Percentiles rank a stretch among this genome's conserved stretches.
phyloP scores from a whole-genome alignment of 2,329 filamentous ascomycete species.

The Cercospora nicotianae region DNA sequence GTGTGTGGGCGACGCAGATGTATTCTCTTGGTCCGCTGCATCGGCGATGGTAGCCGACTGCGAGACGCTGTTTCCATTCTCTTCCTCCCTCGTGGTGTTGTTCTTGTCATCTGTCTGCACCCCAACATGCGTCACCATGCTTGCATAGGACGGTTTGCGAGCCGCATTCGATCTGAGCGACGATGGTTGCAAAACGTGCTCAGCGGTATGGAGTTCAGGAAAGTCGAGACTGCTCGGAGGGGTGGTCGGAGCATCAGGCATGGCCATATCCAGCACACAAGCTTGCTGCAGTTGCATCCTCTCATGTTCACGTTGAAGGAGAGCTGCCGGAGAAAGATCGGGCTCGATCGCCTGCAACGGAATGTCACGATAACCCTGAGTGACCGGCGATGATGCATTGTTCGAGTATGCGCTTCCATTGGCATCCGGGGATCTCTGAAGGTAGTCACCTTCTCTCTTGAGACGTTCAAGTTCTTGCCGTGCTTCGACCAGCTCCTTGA shows the following conservation, averaged over 20 bases:
- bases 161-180: not conserved
- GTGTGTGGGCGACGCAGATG: not conserved
- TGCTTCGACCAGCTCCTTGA: not conserved
- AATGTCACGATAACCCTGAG: not conserved
- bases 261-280: not conserved
- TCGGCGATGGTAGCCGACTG: not conserved
- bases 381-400: not conserved
- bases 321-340: not conserved
- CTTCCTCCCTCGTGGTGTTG: not conserved
- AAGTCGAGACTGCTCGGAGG: slow-evolving; percentile 26
- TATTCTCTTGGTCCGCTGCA: not conserved
- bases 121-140: slow-evolving; percentile 1
- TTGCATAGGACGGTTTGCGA: slow-evolving; percentile 24
- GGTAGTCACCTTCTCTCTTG: not conserved
- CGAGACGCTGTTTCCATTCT: not conserved
- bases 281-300: slow-evolving; percentile 5
- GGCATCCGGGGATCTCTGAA: not conserved
- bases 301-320: slow-evolving; percentile 7
- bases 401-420: not conserved
- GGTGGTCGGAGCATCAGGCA: not conserved
- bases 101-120: not conserved
- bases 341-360: not conserved
- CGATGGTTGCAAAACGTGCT: not conserved
- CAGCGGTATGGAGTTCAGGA: slow-evolving; percentile 13
- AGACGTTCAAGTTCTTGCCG: not conserved